Evolutionary conservation across 805 yeast species (phyloP).

Genomic region (Starmerella tilneyi): DNA sequence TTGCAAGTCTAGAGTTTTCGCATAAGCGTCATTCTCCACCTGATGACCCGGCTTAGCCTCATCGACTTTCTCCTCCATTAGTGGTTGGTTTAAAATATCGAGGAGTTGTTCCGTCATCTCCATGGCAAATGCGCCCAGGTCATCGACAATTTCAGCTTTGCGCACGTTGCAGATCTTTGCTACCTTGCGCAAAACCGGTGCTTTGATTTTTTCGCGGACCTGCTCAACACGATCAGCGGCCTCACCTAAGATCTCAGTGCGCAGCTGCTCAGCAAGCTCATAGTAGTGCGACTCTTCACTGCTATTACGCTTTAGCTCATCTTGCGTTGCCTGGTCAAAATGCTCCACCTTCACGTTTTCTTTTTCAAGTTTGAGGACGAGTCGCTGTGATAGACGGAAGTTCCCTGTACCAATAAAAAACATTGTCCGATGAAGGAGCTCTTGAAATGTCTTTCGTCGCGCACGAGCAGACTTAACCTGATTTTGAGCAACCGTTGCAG

Average conservation of each 20-base stretch:
- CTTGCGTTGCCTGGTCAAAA: neutral
- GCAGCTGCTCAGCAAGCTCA: slow-evolving; percentile 49
- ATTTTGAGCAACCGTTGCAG: slow-evolving; percentile 11
- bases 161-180: slow-evolving; percentile 6
- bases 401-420: slow-evolving; percentile 44
- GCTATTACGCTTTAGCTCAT: slow-evolving; percentile 28
- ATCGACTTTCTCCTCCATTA: slow-evolving; percentile 19
- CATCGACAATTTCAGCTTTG: slow-evolving; percentile 14
- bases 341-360: slow-evolving; percentile 19
- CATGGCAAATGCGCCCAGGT: slow-evolving; percentile 11
- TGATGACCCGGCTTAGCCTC: slow-evolving; percentile 2
- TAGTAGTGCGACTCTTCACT: slow-evolving; percentile 45
- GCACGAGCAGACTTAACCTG: slow-evolving; percentile 14
- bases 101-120: slow-evolving; percentile 13
- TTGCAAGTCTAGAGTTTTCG: slow-evolving; percentile 61
- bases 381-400: slow-evolving; percentile 31
- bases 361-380: slow-evolving; percentile 10
- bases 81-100: slow-evolving; percentile 14
- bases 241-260: slow-evolving; percentile 43
- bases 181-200: slow-evolving; percentile 8
- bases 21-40: slow-evolving; percentile 65
- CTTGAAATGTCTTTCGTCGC: slow-evolving; percentile 17
- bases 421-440: slow-evolving; percentile 54
- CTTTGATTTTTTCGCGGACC: slow-evolving; percentile 9
- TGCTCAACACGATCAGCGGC: slow-evolving; percentile 28